phyloP scores from a whole-genome alignment of 1,284 basidiomycete species.

The Sphaerobolus stellatus region DNA sequence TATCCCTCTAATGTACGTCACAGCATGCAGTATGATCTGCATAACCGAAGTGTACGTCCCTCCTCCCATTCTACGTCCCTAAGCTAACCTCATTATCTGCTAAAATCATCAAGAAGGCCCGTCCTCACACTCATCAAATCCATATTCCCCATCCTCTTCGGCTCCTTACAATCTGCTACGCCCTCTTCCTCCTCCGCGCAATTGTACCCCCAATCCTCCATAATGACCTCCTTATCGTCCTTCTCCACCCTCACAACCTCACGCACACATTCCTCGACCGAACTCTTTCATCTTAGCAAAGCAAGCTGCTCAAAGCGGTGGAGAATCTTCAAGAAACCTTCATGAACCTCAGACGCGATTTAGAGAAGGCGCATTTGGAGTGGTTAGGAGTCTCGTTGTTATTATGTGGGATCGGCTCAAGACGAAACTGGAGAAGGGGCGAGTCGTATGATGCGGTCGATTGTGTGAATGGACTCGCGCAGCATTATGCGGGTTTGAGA shows the following conservation, averaged over 20 bases:
- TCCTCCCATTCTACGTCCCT: no score
- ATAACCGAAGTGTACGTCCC: constrained; percentile 81
- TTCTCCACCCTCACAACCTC: constrained; percentile 82
- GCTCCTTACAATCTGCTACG: no score
- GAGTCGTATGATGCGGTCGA: constrained; percentile 79
- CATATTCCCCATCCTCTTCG: no score
- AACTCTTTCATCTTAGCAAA: constrained; percentile 49
- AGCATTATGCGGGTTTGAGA: constrained; percentile 86
- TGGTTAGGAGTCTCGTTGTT: no score
- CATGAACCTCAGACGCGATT: constrained; percentile 79
- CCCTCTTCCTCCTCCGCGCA: no score
- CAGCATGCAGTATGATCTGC: constrained; percentile 88
- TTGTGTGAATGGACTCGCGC: constrained; percentile 82
- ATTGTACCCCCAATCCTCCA: no score
- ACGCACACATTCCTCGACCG: constrained; percentile 82
- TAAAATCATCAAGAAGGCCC: constrained; percentile 85
- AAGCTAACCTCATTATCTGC: no score
- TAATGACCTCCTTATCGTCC: constrained; percentile 82
- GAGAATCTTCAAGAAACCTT: constrained; percentile 85
- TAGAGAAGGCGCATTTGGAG: constrained; percentile 84
- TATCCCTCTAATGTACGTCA: constrained; percentile 6
- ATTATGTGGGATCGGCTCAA: no score
- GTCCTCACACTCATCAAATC: constrained; percentile 81
- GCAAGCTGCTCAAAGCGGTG: constrained; percentile 71
- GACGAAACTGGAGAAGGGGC: constrained; percentile 28